Base-by-base conservation (phyloP, 345 rosid species). In the Dimocarpus longan region DNA sequence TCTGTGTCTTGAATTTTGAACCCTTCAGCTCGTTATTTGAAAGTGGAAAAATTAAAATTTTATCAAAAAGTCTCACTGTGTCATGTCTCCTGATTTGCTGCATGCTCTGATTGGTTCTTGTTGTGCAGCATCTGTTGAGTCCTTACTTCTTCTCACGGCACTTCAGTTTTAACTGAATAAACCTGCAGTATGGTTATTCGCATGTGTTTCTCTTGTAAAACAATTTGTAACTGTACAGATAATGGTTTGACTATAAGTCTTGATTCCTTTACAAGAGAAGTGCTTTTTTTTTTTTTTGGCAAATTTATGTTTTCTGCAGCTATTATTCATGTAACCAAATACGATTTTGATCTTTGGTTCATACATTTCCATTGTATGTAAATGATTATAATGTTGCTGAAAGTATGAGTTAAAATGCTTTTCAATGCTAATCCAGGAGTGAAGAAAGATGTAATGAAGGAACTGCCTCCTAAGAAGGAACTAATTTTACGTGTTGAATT, bases 391-490 rank as follows among this genome's bases (percentile, higher is more conserved):
- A 11, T 50, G n/a, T 52, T 48, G 46, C 69, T 66, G 76, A 40
- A 18, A 64, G 54, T 63, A 24, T 85, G 73, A 26, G 32, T 56
- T 24, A 65, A 44, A 66, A 32, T 75, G 43, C 39, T 74, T 77
- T 78, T 76, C 69, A 79, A 80, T 80, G 81, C 78, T 79, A 43
- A 66, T 90, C 84, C 81, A 97, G 99, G 98, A 83, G 97, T 97
- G 76, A 97, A 97, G 90, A 97, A 94, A 88, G 99, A 97, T 82
- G 99, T 97, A 44, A 93, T 97, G 98, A 94, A 90, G 83, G 98
- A 97, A 79, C 86, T 97, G 81, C 99, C 99, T 82, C 99, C 99
- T 16, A 97, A 97, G 79, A 97, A 93, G 85, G 99, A 97, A 83
- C 99, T 97, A 74, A 94, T 97, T 86, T 86, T 97, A 79, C 98